Evolutionary conservation across 805 yeast genomes (phyloP).

Genomic region (Kodamaea kaohsiungensis): DNA sequence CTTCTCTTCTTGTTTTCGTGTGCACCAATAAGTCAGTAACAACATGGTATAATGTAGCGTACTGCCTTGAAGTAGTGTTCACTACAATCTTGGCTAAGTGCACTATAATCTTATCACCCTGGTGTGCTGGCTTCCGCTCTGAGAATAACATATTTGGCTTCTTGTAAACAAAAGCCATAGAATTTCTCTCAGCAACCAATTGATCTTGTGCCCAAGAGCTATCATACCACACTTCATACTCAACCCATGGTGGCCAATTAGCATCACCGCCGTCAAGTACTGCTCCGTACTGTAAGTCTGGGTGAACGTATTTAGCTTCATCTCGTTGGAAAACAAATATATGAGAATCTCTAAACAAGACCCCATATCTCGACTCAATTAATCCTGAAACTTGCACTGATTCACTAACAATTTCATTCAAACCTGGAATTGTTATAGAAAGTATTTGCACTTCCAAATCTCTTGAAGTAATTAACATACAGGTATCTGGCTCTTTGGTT

Average conservation of each 20-base stretch:
- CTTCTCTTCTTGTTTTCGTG: constrained; percentile 26
- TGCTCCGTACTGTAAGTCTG: constrained; percentile 15
- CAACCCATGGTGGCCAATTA: constrained; percentile 91
- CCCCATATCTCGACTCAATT: constrained; percentile 59
- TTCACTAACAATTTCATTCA: constrained; percentile 35
- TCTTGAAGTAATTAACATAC: constrained; percentile 54
- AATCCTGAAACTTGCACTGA: constrained; percentile 36
- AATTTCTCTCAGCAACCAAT: constrained; percentile 34
- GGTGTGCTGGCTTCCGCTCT: constrained; percentile 18
- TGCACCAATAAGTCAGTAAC: constrained; percentile 37
- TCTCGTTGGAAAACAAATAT: constrained; percentile 50
- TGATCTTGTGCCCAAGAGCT: constrained; percentile 21
- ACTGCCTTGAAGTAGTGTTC: constrained; percentile 40
- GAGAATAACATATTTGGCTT: constrained; percentile 55
- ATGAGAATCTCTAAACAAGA: constrained; percentile 56
- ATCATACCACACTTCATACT: constrained; percentile 57
- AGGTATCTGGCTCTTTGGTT: constrained; percentile 45
- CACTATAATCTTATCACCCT: constrained; percentile 31
- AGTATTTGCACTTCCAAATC: constrained; percentile 60
- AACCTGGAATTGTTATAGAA: constrained; percentile 42
- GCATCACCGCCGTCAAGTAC: constrained; percentile 29
- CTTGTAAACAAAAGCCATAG: constrained; percentile 46
- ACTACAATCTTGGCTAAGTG: constrained; percentile 40
- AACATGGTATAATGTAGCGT: constrained; percentile 35
- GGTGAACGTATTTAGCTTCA: constrained; percentile 20